phyloP scores from a whole-genome alignment of 768 basidiomycete species.

The Mycena indigotica region DNA sequence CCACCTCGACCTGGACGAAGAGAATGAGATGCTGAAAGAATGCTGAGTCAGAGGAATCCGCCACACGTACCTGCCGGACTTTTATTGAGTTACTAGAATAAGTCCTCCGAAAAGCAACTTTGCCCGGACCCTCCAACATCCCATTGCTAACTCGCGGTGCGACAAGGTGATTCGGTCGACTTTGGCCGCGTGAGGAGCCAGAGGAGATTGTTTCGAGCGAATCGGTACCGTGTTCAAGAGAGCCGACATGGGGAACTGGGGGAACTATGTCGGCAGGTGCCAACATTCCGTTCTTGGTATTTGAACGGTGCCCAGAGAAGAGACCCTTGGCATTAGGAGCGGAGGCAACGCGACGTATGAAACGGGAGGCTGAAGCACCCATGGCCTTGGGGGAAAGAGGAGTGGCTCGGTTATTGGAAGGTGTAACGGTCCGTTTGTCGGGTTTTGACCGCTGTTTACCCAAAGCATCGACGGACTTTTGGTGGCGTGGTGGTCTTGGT shows the following conservation, averaged over 20 bases:
- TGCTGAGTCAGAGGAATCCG: constrained; percentile 5
- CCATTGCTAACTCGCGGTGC: constrained; percentile 50
- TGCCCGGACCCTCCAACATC: constrained; percentile 52
- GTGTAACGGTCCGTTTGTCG: constrained; percentile 50
- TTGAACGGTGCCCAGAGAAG: constrained; percentile 65
- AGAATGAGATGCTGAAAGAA: constrained; percentile 4
- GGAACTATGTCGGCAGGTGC: constrained; percentile 68
- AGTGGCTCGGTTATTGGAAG: constrained; percentile 36
- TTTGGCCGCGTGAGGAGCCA: constrained; percentile 62
- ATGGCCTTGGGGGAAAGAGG: constrained; percentile 70
- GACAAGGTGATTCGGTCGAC: constrained; percentile 40
- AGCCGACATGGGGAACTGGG: constrained; percentile 52
- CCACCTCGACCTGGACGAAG: constrained; percentile 80
- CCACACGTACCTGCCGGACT: constrained; percentile 70
- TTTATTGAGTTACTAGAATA: constrained; percentile 99
- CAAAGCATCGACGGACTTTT: constrained; percentile 43
- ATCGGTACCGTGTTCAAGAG: constrained; percentile 62
- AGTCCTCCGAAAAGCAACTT: constrained; percentile 84
- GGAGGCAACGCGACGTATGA: constrained; percentile 93
- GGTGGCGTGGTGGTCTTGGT: constrained; percentile 55
- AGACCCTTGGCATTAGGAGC: constrained; percentile 96
- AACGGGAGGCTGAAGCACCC: constrained; percentile 77
- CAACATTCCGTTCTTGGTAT: constrained; percentile 76
- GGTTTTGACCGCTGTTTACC: constrained; percentile 47
- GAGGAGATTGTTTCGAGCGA: constrained; percentile 82